Conservation (phyloP, 805 yeast genomes). For the Suhomyces faveliae region DNA sequence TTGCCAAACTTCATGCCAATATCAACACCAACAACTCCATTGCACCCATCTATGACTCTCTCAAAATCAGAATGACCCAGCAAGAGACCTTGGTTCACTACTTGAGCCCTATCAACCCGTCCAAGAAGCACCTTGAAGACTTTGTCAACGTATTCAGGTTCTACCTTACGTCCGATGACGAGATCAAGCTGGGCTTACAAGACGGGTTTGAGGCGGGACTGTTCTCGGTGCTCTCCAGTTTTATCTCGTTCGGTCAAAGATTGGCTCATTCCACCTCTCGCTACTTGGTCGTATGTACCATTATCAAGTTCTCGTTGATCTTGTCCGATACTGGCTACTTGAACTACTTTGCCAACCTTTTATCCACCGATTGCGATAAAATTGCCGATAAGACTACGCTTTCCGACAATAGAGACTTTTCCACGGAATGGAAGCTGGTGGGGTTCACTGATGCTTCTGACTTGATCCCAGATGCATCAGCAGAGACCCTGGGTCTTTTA, state of each 20-base stretch:
- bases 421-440: constrained; percentile 50
- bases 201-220: constrained; percentile 58
- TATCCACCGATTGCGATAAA: constrained; percentile 17
- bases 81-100: constrained; percentile 63
- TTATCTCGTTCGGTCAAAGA: constrained; percentile 57
- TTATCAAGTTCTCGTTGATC: constrained; percentile 33
- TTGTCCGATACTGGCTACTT: constrained; percentile 30
- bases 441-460: constrained; percentile 16
- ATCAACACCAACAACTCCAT: constrained; percentile 58
- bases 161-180: constrained; percentile 53
- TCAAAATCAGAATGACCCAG: constrained; percentile 75
- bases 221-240: constrained; percentile 65
- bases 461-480: constrained; percentile 14
- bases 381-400: constrained; percentile 9
- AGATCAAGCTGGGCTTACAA: constrained; percentile 48
- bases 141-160: constrained; percentile 39
- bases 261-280: constrained; percentile 50
- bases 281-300: constrained; percentile 33
- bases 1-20: constrained; percentile 58
- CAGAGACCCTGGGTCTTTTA: not conserved
- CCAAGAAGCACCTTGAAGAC: constrained; percentile 22
- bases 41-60: constrained; percentile 44
- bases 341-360: constrained; percentile 22
- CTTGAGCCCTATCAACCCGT: constrained; percentile 35
- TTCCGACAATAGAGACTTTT: constrained; percentile 61